Evolutionary conservation across 345 rosid genomes (phyloP), one percentile per base, ranked within the genome.

Genomic region (Eucalyptus pauciflora): DNA sequence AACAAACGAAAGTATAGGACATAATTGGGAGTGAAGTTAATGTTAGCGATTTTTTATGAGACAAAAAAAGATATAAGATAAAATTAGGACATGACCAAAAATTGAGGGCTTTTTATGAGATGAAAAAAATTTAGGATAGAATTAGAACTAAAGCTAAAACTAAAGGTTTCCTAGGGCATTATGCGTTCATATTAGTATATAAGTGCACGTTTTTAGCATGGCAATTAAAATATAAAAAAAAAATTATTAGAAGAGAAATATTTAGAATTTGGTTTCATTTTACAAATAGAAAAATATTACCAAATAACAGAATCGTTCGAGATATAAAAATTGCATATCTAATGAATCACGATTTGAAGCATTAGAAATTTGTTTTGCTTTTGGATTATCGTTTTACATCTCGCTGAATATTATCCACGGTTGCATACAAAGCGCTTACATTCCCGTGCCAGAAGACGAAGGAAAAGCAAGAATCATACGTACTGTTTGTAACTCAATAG

Each of bases 1-100:
- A 52, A 52, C 0, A 18, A 52, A 22, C 2, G 0, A 0, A 56
- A 22, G 13, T 24, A 20, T 20, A 56, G 0, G 62, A 24, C 0
- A 56, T 0, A 56, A 22, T 56, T 56, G 27, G 0, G 27, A 56
- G 0, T 56, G 29, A 9, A 56, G 11, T 10, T 22, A 56, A 56
- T 2, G 62, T 10, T 56, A 10, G 29, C 0, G 1, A 10, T 56
- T 56, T 56, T 56, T 56, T 10, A 24, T 7, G 3, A 56, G 29
- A 56, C 12, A 9, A 56, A 56, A 56, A 56, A 24, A 56, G 29
- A 56, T 22, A 4, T 8, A 24, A 56, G 29, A 22, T 24, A 56
- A 9, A 56, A 56, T 56, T 56, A 24, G 62, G 29, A 56, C 3
- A 8, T 8, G 6, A 56, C 3, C 13, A 56, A 56, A 56, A 56